Evolutionary conservation across 371 early-diverging fungal genomes (phyloP).

Genomic region (Mucor lusitanicus): DNA sequence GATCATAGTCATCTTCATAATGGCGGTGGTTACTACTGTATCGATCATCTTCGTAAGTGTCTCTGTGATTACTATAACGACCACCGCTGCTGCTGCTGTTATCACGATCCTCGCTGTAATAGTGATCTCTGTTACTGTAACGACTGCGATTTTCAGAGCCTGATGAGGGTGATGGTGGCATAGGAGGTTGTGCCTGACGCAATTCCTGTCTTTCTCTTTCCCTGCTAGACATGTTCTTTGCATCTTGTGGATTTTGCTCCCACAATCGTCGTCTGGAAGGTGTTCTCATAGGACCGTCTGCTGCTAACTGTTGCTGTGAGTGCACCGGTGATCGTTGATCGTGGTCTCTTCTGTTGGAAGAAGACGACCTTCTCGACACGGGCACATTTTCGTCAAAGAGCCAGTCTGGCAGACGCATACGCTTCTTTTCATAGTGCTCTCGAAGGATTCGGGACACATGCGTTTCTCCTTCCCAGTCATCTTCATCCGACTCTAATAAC

Average conservation of each 20-base stretch:
- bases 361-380: background rate
- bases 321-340: background rate
- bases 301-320: background rate
- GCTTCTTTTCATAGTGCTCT: constrained; percentile 54
- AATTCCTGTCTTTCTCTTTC: constrained; percentile 43
- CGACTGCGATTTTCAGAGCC: background rate
- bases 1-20: background rate
- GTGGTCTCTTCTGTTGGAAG: background rate
- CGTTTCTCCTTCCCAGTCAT: constrained; percentile 60
- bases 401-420: constrained; percentile 31
- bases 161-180: background rate
- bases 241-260: constrained; percentile 27
- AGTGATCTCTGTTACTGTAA: background rate
- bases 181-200: constrained; percentile 21
- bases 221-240: constrained; percentile 25
- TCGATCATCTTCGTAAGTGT: background rate
- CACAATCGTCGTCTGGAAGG: constrained; percentile 36
- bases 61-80: background rate
- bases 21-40: background rate
- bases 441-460: constrained; percentile 56
- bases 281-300: constrained; percentile 15
- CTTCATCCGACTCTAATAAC: constrained; percentile 58
- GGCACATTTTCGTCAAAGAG: constrained; percentile 26
- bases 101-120: background rate
- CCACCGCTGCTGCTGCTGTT: background rate